Evolutionary conservation across 148 eudicot species (phyloP), one percentile per base, ranked within the genome.

Genomic region (Heliamphora exappendiculata): DNA sequence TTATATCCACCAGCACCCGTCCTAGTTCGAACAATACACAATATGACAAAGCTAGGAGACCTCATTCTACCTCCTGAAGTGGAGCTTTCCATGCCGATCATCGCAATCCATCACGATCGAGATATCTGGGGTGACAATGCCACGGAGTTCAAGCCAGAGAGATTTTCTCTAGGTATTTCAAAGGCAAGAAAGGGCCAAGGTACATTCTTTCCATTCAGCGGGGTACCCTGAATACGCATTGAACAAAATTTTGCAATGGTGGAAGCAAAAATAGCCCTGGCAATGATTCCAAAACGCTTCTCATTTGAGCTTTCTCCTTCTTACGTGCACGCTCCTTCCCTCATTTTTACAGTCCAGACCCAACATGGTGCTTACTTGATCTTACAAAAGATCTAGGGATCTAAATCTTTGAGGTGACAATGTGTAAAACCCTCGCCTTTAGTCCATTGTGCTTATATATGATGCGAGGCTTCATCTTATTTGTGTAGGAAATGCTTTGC

Each of bases 101-200:
- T 84, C 4, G 16, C 42, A 13, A 75, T 76, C 19, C 91, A 89
- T 9, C 81, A 74, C 0, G 88, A 87, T 33, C 85, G 73, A 1
- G 74, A 76, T 65, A 50, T 86, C 12, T 91, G 95, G 95, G 95
- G 95, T 0, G 84, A 87, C 12, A 87, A 89, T 55, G 88, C 81
- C 4, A 53, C 29, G 0, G 87, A 88, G 65, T 89, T 91, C 77
- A 87, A 84, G 5, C 93, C 89, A 1, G 85, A 88, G 54, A 81
- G 91, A 31, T 91, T 89, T 70, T 82, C 89, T 2, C 81, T 79
- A 62, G 96, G 96, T 6, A 72, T 87, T 60, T 22, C 81, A 0
- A 82, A 82, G 20, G 96, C 91, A 11, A 64, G 86, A 2, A 86
- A 55, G 31, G 80, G 81, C 3, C 82, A 78, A 22, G 63, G 33